Evolutionary conservation across 108 stramenopile genomes (phyloP).

Genomic region (Skeletonema marinoi): DNA sequence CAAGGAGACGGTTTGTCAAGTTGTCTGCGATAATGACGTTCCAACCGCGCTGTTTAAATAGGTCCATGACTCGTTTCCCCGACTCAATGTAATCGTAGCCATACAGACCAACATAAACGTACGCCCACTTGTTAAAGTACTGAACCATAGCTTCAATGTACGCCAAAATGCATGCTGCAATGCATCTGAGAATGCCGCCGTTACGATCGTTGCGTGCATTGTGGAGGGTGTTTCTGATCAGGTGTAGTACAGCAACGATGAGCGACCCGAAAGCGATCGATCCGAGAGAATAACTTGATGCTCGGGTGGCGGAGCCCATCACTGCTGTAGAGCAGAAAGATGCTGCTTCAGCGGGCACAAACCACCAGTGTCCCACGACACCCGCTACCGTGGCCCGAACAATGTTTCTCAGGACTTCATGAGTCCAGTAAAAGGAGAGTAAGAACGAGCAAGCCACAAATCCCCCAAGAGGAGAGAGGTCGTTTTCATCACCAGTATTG

Average conservation of each 20-base stretch:
- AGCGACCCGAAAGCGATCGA: conserved; percentile 81
- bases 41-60: conserved; percentile 72
- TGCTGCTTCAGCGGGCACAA: conserved; percentile 22
- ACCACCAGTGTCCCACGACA: conserved; percentile 69
- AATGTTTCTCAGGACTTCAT: conserved; percentile 62
- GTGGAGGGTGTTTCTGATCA: conserved; percentile 47
- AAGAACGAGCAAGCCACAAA: conserved; percentile 49
- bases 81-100: conserved; percentile 73
- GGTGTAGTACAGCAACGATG: conserved; percentile 68
- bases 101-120: conserved; percentile 65
- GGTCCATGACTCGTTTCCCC: conserved; percentile 59
- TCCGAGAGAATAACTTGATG: conserved; percentile 69
- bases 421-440: conserved; percentile 81
- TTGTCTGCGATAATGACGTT: conserved; percentile 66
- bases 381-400: conserved; percentile 51
- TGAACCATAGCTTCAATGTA: conserved; percentile 47
- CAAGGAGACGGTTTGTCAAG: conserved; percentile 46
- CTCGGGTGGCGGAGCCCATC: conserved; percentile 22
- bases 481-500: conserved; percentile 11
- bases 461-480: conserved; percentile 20
- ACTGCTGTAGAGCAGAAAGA: conserved; percentile 40
- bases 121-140: conserved; percentile 84
- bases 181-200: conserved; percentile 22
- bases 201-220: conserved; percentile 33
- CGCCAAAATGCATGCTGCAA: conserved; percentile 33